Percentiles rank a stretch among this genome's conserved stretches.
Conservation (phyloP, 2,329 filamentous ascomycete species). For the Cladophialophora bantiana region DNA sequence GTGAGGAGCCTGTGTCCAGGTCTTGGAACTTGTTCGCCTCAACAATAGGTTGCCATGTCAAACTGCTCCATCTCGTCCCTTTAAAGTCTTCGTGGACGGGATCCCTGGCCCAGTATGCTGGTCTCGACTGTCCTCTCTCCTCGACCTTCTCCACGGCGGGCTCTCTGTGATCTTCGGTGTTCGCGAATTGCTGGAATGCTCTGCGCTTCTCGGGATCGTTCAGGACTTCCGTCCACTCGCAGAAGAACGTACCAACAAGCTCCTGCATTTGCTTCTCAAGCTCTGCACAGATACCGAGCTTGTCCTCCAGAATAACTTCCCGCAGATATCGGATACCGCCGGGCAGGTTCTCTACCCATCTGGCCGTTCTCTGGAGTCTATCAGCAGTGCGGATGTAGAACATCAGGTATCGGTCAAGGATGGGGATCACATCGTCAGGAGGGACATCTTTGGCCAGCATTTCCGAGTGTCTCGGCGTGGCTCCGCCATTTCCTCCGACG, state of each 20-base stretch:
- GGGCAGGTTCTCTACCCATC: constrained; percentile 84
- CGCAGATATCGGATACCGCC: constrained; percentile 84
- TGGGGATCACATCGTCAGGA: constrained; percentile 79
- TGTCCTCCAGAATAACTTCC: constrained; percentile 83
- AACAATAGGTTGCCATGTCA: constrained; percentile 82
- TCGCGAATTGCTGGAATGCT: constrained; percentile 82
- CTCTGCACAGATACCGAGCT: constrained; percentile 81
- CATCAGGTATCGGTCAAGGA: constrained; percentile 87
- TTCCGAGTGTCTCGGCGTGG: constrained; percentile 81
- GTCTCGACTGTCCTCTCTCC: constrained; percentile 76
- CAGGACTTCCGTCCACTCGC: constrained; percentile 89
- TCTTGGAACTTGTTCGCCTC: constrained; percentile 73
- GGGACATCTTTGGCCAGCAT: constrained; percentile 86
- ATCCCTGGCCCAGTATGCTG: constrained; percentile 78
- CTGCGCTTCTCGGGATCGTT: constrained; percentile 70
- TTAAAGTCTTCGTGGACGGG: constrained; percentile 75
- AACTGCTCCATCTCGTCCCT: constrained; percentile 67
- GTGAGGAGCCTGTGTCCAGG: constrained; percentile 73
- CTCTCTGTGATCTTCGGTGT: constrained; percentile 74
- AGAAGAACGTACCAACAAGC: constrained; percentile 83
- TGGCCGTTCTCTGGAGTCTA: constrained; percentile 84
- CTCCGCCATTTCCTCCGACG: constrained; percentile 87
- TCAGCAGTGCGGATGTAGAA: constrained; percentile 95
- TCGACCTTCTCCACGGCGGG: constrained; percentile 70
- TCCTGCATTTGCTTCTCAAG: constrained; percentile 89